Evolutionary conservation across 169 alveolate genomes (phyloP).

Genomic region (Plasmodium relictum): DNA sequence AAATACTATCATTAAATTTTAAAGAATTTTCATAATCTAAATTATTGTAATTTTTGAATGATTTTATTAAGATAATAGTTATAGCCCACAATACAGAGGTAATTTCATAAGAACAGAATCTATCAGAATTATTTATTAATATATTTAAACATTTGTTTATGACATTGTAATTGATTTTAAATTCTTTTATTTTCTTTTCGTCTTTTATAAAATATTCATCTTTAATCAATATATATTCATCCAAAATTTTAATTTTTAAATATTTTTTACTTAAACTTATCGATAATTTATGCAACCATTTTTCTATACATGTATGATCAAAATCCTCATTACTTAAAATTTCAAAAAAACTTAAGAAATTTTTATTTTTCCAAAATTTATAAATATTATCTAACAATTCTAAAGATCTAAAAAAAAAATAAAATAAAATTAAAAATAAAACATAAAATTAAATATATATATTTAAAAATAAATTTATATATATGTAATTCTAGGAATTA

Average conservation of each 20-base stretch:
- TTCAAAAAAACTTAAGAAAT: constrained; percentile 30
- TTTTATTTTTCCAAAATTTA: constrained; percentile 48
- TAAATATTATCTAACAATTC: constrained; percentile 26
- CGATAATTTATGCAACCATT: constrained; percentile 69
- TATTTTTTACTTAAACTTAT: constrained; percentile 41
- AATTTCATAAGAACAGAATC: constrained; percentile 58
- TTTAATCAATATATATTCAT: constrained; percentile 20
- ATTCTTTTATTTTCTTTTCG: constrained; percentile 19
- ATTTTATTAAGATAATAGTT: constrained; percentile 33
- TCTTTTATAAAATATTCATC: neutral
- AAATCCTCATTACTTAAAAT: constrained; percentile 25
- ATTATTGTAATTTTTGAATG: constrained; percentile 14
- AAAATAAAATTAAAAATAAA: neutral
- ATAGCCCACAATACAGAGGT: constrained; percentile 64
- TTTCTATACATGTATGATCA: constrained; percentile 47
- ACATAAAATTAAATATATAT: neutral
- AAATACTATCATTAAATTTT: neutral
- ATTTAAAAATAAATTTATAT: neutral
- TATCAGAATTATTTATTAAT: constrained; percentile 29
- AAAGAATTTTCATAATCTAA: neutral
- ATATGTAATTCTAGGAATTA: neutral
- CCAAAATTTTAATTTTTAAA: constrained; percentile 19
- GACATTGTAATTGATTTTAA: neutral
- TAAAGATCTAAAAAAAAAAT: constrained; percentile 23
- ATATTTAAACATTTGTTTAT: constrained; percentile 34